Percentiles rank a stretch among this genome's conserved stretches.
phyloP scores from a whole-genome alignment of 495 filamentous ascomycete species.

The Hyaloscypha bicolor region DNA sequence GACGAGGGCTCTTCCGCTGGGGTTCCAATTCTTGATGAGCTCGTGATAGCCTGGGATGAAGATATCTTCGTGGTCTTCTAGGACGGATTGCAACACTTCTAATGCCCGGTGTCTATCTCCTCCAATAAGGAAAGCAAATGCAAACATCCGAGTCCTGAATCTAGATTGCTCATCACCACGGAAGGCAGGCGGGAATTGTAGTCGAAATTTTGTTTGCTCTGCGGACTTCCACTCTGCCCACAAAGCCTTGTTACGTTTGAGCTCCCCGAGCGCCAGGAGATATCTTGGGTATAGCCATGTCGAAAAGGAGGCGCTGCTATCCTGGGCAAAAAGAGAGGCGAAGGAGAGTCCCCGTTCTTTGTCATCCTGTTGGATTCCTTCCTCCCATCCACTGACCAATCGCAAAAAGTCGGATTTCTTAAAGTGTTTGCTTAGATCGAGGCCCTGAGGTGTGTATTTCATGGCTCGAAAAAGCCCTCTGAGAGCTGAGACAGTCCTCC shows the following conservation, averaged over 20 bases:
- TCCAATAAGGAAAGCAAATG: conserved; percentile 17
- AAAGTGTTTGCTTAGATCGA: background rate
- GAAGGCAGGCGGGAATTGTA: conserved; percentile 2
- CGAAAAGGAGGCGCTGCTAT: background rate
- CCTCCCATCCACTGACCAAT: conserved; percentile 14
- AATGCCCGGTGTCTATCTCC: conserved; percentile 4
- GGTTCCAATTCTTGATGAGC: background rate
- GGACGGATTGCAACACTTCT: background rate
- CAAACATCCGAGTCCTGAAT: conserved; percentile 12
- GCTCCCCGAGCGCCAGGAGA: conserved; percentile 16
- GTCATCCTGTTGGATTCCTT: background rate
- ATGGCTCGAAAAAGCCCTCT: background rate
- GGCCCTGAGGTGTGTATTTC: background rate
- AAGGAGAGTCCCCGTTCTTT: background rate
- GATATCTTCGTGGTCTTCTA: background rate
- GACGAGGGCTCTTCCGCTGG: background rate
- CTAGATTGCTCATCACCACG: background rate
- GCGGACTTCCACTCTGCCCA: conserved; percentile 9
- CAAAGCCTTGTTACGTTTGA: conserved; percentile 8
- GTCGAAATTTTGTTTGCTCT: background rate
- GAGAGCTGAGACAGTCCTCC: background rate
- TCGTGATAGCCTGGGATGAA: background rate
- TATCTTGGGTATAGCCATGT: conserved; percentile 11
- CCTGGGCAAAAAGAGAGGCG: background rate
- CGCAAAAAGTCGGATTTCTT: conserved; percentile 3